Conservation (phyloP, 148 eudicot genomes). For the Rhododendron vialii region DNA sequence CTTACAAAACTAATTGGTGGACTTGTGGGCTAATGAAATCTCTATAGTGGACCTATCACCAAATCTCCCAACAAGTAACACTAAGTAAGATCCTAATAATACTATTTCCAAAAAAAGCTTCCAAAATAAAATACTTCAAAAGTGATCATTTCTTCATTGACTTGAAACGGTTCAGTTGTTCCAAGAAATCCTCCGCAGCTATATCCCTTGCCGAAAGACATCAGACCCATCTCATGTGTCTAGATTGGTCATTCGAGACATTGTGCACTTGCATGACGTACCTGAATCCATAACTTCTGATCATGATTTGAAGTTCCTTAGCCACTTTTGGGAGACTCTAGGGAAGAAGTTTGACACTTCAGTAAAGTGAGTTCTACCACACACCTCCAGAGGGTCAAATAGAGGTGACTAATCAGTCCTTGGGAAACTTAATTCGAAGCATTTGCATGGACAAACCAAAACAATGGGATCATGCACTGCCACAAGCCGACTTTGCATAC, state of each 20-base stretch:
- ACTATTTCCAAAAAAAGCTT: too few species aligned
- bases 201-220: background rate
- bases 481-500: background rate
- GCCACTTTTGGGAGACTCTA: background rate
- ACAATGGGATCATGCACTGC: background rate
- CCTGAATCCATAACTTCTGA: background rate
- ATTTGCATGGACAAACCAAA: background rate
- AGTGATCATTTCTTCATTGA: background rate
- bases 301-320: background rate
- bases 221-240: background rate
- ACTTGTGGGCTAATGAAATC: too few species aligned
- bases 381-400: conserved; percentile 4
- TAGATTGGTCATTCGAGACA: background rate
- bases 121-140: background rate
- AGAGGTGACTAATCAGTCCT: too few species aligned
- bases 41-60: too few species aligned
- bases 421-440: background rate
- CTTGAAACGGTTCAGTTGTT: too few species aligned
- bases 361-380: background rate
- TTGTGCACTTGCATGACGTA: background rate
- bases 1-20: too few species aligned
- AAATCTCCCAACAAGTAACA: too few species aligned
- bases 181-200: too few species aligned
- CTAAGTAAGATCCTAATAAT: too few species aligned
- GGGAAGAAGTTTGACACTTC: background rate